A percentile compares a stretch with the other conserved stretches of the same genome.
phyloP scores from a whole-genome alignment of 371 early-diverging fungal species.

The Haplosporangium sp. region DNA sequence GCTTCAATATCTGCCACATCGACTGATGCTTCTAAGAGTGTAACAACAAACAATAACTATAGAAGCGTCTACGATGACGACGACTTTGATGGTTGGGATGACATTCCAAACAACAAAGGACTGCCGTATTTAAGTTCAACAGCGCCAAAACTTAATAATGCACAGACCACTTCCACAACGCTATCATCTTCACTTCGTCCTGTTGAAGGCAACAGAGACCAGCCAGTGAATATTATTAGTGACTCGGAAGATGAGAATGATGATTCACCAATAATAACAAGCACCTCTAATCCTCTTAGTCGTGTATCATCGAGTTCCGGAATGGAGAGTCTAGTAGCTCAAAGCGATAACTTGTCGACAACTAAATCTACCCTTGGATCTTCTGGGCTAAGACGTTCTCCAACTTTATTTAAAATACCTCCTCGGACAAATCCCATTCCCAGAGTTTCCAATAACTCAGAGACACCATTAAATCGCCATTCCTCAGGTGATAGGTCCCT shows the following conservation, averaged over 20 bases:
- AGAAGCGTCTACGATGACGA: background rate
- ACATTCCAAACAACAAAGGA: background rate
- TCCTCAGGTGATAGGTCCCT: background rate
- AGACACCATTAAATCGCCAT: background rate
- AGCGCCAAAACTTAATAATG: background rate
- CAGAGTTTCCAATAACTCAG: background rate
- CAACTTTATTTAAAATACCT: slow-evolving; percentile 2
- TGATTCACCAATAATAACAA: background rate
- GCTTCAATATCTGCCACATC: background rate
- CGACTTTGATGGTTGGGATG: background rate
- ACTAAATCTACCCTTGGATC: background rate
- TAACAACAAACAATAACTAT: background rate
- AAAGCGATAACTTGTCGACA: background rate
- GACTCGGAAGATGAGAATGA: slow-evolving; percentile 24
- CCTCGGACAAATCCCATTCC: background rate
- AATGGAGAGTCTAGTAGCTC: background rate
- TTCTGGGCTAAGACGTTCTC: slow-evolving; percentile 3
- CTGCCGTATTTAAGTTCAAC: background rate
- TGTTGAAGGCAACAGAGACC: background rate
- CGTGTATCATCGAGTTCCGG: background rate
- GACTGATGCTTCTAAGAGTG: background rate
- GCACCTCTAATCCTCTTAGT: background rate
- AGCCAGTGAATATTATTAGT: slow-evolving; percentile 23
- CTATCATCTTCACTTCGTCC: background rate
- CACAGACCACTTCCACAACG: background rate